These are phyloP conservation scores for Halophytophthora polymorphica DNA, from an alignment of 352 stramenopile genomes.

Conservation along the genomic window DNA sequence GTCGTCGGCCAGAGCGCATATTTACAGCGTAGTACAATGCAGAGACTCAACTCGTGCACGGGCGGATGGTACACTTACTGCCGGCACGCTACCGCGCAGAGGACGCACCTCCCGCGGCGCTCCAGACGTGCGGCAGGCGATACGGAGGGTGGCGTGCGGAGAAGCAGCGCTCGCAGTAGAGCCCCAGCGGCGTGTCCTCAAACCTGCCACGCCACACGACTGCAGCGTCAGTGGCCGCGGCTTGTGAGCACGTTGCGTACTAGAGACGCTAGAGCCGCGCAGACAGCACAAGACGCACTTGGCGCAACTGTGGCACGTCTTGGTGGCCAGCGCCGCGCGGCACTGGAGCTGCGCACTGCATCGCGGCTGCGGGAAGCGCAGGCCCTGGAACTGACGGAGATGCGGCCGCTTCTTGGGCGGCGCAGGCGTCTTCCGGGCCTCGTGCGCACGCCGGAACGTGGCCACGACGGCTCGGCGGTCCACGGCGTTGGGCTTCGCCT, in stretches of 20 bases:
- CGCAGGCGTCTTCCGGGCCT: constrained; percentile 5
- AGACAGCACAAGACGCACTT: constrained; percentile 34
- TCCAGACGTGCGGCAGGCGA: constrained; percentile 53
- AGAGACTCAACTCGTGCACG: no score
- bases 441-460: constrained; percentile 27
- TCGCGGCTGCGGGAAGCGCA: constrained; percentile 30
- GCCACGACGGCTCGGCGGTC: constrained; percentile 37
- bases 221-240: background rate
- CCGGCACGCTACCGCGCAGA: background rate
- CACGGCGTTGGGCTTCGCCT: constrained; percentile 2
- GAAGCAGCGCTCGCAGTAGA: constrained; percentile 76
- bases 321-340: constrained; percentile 40
- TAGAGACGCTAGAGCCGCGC: background rate
- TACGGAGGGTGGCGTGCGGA: constrained; percentile 45
- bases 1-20: background rate
- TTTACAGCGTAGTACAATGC: constrained; percentile 5
- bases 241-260: no score
- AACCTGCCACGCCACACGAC: constrained; percentile 33
- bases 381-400: constrained; percentile 19
- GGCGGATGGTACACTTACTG: background rate
- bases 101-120: constrained; percentile 33
- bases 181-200: constrained; percentile 42
- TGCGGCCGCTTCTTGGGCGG: constrained; percentile 17
- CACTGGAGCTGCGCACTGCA: constrained; percentile 64
- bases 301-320: constrained; percentile 61